Evolutionary conservation across 768 basidiomycete genomes (phyloP), one percentile per base, ranked within the genome.

Genomic region (Kondoa subrosea): DNA sequence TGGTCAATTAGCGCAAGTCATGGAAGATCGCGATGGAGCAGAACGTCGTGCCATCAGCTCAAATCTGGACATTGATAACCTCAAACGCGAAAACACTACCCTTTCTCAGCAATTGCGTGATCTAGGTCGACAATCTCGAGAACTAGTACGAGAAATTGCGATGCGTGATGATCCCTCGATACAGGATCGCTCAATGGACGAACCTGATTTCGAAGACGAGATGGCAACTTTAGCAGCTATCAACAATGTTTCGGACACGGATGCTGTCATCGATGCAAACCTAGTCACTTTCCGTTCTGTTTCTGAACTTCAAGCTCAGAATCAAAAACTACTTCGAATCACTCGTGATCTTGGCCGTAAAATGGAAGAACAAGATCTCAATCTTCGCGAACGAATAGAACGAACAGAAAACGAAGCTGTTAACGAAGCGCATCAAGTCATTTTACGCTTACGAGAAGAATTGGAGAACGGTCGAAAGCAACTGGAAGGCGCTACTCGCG

Each of bases 261-360:
- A 90, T 67, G 81, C 82, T 1, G 84, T 96, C 70, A 92, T 97
- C 76, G 86, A 88, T 21, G 87, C 88, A 73, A 83, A 91, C 73
- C 83, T 97, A 25, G 87, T 96, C 29, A 82, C 88, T 34, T 97
- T 91, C 84, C 81, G 82, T 57, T 87, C 85, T 0, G 82, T 96
- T 65, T 81, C 83, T 16, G 80, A 82, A 15, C 79, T 99, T n/a
- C 91, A 96, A 74, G 83, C 85, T 56, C 91, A 93, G 78, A 97
- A 97, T 76, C 87, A 89, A 79, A 87, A 87, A 72, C 78, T 96
- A 27, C 80, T 97, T 60, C 85, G 83, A 76, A 85, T 93, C 71
- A 85, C 87, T 15, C 81, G 92, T 21, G 87, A 88, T 66, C 81
- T 97, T 50, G 90, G 87, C 3, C 78, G 81, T 40, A 86, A 87